Evolutionary conservation across 768 basidiomycete species (phyloP).

Genomic region (Kwoniella pini): DNA sequence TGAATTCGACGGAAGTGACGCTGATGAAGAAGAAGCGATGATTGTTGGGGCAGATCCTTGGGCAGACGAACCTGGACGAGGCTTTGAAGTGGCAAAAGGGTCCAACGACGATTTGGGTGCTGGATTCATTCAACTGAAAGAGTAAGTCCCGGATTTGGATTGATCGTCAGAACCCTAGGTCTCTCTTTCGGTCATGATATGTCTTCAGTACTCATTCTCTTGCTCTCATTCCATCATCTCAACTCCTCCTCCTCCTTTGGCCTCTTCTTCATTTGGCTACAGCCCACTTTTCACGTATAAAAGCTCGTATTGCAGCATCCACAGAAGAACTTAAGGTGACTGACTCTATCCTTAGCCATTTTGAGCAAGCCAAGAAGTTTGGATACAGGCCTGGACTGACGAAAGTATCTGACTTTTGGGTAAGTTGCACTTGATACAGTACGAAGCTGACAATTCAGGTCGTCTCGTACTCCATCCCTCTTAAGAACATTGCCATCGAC

Average conservation of each 20-base stretch:
- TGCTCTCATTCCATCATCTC: too few species aligned
- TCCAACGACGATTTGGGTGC: constrained; percentile 3
- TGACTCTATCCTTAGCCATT: too few species aligned
- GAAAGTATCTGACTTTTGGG: constrained; percentile 37
- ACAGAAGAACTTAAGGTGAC: too few species aligned
- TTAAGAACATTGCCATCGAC: constrained; percentile 34
- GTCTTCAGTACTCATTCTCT: too few species aligned
- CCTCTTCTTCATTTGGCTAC: too few species aligned
- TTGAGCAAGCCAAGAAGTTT: constrained; percentile 25
- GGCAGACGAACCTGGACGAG: constrained; percentile 5
- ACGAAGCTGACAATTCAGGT: constrained; percentile 21
- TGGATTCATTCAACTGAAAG: constrained; percentile 22
- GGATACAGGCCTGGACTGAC: constrained; percentile 39
- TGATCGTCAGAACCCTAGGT: too few species aligned
- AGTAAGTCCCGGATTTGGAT: too few species aligned
- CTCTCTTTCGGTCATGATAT: too few species aligned
- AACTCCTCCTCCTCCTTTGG: too few species aligned
- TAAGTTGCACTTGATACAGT: constrained; percentile 1
- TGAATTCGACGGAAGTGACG: constrained; percentile 9
- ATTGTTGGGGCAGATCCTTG: constrained; percentile 9
- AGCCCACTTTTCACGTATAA: too few species aligned
- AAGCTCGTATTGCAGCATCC: too few species aligned
- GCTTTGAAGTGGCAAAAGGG: constrained; percentile 27
- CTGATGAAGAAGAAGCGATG: constrained; percentile 1
- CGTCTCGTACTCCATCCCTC: constrained; percentile 36